These are phyloP conservation scores for Penicillium coprophilum DNA, from an alignment of 495 filamentous ascomycete species.

Conservation along the genomic window DNA sequence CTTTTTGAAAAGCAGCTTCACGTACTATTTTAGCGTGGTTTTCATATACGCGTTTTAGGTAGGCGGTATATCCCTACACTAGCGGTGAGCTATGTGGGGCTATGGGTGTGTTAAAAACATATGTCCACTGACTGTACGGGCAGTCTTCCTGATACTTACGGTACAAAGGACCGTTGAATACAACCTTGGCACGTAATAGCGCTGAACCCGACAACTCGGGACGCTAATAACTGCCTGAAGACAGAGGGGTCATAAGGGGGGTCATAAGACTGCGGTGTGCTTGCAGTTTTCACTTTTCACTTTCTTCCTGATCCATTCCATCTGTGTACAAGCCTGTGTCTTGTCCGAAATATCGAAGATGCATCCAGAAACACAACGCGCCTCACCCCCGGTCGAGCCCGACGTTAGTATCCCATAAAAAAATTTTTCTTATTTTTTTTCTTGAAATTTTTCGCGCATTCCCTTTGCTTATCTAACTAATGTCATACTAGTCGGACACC, in stretches of 20 bases:
- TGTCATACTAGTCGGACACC: slow-evolving; percentile 18
- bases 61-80: too few species aligned
- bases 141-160: too few species aligned
- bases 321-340: neutral
- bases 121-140: too few species aligned
- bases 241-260: slow-evolving; percentile 20
- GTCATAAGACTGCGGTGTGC: slow-evolving; percentile 26
- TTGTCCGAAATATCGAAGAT: slow-evolving; percentile 1
- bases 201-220: slow-evolving; percentile 18
- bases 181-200: neutral
- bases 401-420: too few species aligned
- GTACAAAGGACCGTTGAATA: slow-evolving; percentile 2
- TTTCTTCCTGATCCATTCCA: slow-evolving; percentile 7
- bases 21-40: too few species aligned
- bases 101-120: too few species aligned
- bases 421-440: too few species aligned
- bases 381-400: slow-evolving; percentile 28
- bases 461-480: slow-evolving; percentile 3
- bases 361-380: slow-evolving; percentile 11
- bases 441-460: neutral
- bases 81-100: too few species aligned
- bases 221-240: slow-evolving; percentile 23
- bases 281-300: slow-evolving; percentile 14
- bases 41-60: too few species aligned
- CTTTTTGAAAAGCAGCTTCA: too few species aligned